Evolutionary conservation across 495 filamentous ascomycete species (phyloP).

Genomic region (Trichoderma asperelloides): DNA sequence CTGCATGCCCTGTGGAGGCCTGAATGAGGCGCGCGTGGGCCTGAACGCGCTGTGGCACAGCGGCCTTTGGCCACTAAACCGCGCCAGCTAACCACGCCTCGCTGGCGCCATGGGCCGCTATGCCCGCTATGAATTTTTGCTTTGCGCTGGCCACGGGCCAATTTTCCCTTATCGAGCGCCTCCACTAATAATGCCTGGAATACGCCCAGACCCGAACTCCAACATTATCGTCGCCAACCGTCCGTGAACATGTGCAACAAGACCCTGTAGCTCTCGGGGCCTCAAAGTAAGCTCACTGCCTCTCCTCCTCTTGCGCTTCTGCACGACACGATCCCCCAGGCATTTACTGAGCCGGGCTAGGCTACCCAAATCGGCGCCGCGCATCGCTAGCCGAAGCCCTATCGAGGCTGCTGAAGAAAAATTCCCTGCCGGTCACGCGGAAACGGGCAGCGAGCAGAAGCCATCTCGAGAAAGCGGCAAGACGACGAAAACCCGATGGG

Average conservation of each 20-base stretch:
- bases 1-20: background rate
- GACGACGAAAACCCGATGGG: background rate
- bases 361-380: background rate
- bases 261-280: background rate
- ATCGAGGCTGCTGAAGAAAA: background rate
- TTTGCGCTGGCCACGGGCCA: background rate
- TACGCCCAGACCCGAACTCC: background rate
- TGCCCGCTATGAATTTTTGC: background rate
- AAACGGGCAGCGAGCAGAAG: background rate
- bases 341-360: background rate
- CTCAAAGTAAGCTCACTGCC: background rate
- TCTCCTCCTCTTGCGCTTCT: background rate
- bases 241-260: background rate
- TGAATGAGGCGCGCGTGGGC: background rate
- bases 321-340: background rate
- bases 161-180: background rate
- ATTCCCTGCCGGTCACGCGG: background rate
- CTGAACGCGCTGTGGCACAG: constrained; percentile 3
- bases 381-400: background rate
- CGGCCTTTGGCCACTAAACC: background rate
- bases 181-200: constrained; percentile 5
- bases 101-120: background rate
- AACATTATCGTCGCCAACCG: background rate
- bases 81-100: background rate
- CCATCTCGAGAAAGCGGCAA: background rate